Conservation (phyloP, 2,329 filamentous ascomycete genomes). For the Kalmusia sp. region DNA sequence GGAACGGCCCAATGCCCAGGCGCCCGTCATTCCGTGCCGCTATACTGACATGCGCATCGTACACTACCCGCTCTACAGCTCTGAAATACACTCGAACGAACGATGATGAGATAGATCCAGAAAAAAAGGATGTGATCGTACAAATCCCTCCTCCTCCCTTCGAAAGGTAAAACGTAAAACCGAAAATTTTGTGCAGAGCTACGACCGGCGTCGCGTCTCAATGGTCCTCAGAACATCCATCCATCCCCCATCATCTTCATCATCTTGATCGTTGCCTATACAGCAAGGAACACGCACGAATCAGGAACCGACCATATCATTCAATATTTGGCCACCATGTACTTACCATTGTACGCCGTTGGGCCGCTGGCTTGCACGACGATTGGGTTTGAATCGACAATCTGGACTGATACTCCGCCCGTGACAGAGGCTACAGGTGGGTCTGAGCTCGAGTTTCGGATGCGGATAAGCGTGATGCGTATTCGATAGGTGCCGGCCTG, state of each 20-base stretch:
- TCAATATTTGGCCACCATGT: conserved; percentile 39
- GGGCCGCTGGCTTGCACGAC: conserved; percentile 34
- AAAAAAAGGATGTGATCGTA: neutral
- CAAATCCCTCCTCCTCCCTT: neutral
- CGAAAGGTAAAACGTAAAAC: conserved; percentile 12
- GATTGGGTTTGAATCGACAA: conserved; percentile 44
- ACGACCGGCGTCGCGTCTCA: conserved; percentile 30
- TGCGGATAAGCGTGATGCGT: conserved; percentile 46
- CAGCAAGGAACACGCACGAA: conserved; percentile 20
- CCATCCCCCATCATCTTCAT: conserved; percentile 39
- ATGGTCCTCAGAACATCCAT: conserved; percentile 36
- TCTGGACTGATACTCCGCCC: conserved; percentile 38
- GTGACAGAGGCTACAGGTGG: conserved; percentile 30
- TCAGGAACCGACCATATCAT: conserved; percentile 35
- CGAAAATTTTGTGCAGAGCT: conserved; percentile 11
- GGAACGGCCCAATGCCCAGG: neutral
- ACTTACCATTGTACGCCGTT: conserved; percentile 40
- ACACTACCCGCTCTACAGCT: conserved; percentile 20
- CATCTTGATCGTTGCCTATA: conserved; percentile 33
- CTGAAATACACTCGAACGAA: too few relatives aligned
- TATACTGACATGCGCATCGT: conserved; percentile 17
- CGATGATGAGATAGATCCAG: neutral
- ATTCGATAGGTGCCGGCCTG: conserved; percentile 47
- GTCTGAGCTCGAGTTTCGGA: conserved; percentile 34
- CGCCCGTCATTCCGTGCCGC: neutral